Evolutionary conservation across 352 stramenopile genomes (phyloP), one percentile per base, ranked within the genome.

Genomic region (Phytophthora boehmeriae): DNA sequence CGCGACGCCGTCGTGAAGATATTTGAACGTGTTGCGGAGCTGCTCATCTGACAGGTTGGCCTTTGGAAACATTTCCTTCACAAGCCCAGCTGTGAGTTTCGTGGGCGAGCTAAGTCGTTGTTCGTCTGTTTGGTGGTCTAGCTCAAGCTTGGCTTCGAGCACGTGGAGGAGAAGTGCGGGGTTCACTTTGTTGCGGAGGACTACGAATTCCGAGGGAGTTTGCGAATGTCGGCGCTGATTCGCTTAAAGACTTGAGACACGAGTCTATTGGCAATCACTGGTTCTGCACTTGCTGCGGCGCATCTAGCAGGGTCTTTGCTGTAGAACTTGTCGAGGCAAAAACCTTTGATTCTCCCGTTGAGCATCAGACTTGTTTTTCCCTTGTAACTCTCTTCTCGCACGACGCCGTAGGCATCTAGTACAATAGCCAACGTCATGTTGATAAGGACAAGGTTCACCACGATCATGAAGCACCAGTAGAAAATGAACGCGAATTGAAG

Each of bases 341-440:
- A 20, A 4, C 22, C 38, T 20, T 44, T 19, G 8, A 44, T 44
- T 44, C 38, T 16, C 2, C 34, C 34, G 34, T 41, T 41, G 2
- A 41, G 9, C 34, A 41, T 41, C 38, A 44, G 16, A 17, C 19
- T 44, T 22, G 38, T 4, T 22, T 44, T 17, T 30, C 38, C 46
- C 4, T 52, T 52, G 36, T 68, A 65, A 20, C 52, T 63, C 19
- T 76, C 59, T 5, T 71, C 53, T 5, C 39, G 73, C 43, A 82
- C 73, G 13, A n/a, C 6, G 68, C 55, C 2, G 54, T 56, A 88
- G 22, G 73, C 65, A 20, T 80, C 73, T 48, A 86, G 62, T 4
- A 88, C 76, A 46, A 89, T 89, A 14, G 74, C 79, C 39, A 89
- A 57, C 68, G 85, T 80, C 64, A 89, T 80, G 52, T 86, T 89